Conservation (phyloP, 768 basidiomycete species). For the Hypholoma sublateritium region DNA sequence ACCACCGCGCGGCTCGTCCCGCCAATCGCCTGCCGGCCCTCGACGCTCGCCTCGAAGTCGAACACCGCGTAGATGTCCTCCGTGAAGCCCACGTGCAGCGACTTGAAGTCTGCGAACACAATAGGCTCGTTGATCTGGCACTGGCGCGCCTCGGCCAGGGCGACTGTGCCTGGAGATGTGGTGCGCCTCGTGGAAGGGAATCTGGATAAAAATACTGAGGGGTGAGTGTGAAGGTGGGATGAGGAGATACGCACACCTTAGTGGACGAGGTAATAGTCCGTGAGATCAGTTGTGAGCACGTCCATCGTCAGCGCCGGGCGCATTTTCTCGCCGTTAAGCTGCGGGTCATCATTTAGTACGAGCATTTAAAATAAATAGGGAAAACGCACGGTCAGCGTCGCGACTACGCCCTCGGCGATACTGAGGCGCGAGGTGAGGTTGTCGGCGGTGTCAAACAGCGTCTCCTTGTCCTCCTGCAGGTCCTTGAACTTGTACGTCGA, state of each 20-base stretch:
- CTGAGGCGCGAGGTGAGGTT: conserved; percentile 84
- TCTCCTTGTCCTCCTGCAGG: conserved; percentile 98
- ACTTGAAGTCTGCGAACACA: conserved; percentile 77
- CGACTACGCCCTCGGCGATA: conserved; percentile 93
- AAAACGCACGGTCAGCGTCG: conserved; percentile 77
- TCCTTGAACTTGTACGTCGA: conserved; percentile 99
- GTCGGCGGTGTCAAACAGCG: conserved; percentile 91
- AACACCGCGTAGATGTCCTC: conserved; percentile 85
- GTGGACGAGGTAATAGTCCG: conserved; percentile 97
- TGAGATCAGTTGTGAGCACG: conserved; percentile 97
- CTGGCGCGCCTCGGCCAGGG: conserved; percentile 81
- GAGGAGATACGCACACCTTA: conserved; percentile 75
- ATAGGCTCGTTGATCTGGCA: conserved; percentile 82
- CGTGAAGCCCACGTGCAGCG: conserved; percentile 72
- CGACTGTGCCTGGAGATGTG: conserved; percentile 97
- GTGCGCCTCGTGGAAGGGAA: conserved; percentile 98
- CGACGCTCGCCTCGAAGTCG: conserved; percentile 94
- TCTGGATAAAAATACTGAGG: conserved; percentile 45
- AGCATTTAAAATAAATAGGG: neutral
- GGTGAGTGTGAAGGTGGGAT: conserved; percentile 2
- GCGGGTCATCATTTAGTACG: neutral
- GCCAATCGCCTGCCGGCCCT: conserved; percentile 88
- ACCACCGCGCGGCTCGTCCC: conserved; percentile 87
- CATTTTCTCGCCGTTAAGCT: conserved; percentile 95
- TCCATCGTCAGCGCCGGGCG: conserved; percentile 90